Evolutionary conservation across 1,139 yeast species (phyloP), one percentile per base, ranked within the genome.

Genomic region (Saccharomyces pastorianus): DNA sequence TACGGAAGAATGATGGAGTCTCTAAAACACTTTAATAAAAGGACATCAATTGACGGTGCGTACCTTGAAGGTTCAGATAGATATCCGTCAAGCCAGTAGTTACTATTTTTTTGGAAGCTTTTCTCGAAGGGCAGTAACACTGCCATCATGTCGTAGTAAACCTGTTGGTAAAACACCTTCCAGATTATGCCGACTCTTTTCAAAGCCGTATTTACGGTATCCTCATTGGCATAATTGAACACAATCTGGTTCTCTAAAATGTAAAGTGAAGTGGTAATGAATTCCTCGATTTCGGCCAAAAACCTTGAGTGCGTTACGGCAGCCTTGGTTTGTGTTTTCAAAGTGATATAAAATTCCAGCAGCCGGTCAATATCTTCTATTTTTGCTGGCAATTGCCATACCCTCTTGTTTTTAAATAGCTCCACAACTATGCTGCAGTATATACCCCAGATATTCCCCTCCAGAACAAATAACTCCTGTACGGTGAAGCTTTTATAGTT

Each of bases 91-190:
- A 64, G 13, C 63, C 62, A 58, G 50, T 57, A 59, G 47, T 55
- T 51, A 8, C 54, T 53, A 46, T 58, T 54, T 0, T 50, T 34
- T 20, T 55, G 57, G 17, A 62, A 62, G 34, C 60, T 61, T 14
- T 50, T 50, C 52, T 83, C 85, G 17, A 84, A 62, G 0, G 89
- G 88, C 32, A 82, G 61, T 55, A 84, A 76, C 0, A 81, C 76
- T 0, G 84, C 85, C 54, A 80, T 78, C 48, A 83, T 68, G 59
- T 82, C 80, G 52, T 81, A 82, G 50, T 79, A 71, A 1, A 81
- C 74, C 38, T 76, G 74, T 4, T 73, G 70, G 56, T 78, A 79
- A 62, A 83, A 83, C 44, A 71, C 70, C 27, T 73, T 75, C 89
- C 90, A 84, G 6, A 75, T 65, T 0, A 71, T 60, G 6, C 74